Evolutionary conservation across 306 rosid species (phyloP).

Genomic region (Elaeagnus macrophylla): DNA sequence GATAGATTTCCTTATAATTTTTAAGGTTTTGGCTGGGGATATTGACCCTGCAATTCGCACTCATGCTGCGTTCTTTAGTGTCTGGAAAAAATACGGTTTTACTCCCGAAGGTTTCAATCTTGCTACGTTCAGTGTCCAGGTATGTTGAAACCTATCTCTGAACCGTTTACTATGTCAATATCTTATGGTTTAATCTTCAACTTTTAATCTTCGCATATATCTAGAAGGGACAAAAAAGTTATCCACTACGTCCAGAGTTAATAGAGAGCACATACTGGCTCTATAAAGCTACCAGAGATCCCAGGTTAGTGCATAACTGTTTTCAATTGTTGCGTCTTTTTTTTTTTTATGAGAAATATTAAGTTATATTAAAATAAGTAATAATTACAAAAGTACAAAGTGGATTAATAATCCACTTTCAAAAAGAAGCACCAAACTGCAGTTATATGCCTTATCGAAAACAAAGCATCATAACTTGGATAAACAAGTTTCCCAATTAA

Average conservation of each 20-base stretch:
- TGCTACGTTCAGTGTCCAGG: slow-evolving; percentile 91
- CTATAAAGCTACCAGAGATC: slow-evolving; percentile 92
- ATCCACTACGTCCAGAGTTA: slow-evolving; percentile 88
- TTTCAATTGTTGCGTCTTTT: slow-evolving; percentile 10
- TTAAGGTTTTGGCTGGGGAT: slow-evolving; percentile 97
- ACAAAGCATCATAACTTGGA: too few species aligned
- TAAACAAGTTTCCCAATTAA: too few species aligned
- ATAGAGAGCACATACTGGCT: slow-evolving; percentile 99
- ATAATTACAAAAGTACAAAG: too few species aligned
- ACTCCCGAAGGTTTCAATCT: slow-evolving; percentile 98
- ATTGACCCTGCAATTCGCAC: slow-evolving; percentile 87
- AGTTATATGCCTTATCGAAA: too few species aligned
- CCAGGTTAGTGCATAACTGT: slow-evolving; percentile 50
- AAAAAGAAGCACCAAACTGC: too few species aligned
- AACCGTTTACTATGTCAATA: neutral
- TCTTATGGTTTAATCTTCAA: neutral
- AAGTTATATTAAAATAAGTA: too few species aligned
- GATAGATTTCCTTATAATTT: slow-evolving; percentile 24
- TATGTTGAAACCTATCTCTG: slow-evolving; percentile 27
- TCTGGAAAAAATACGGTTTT: slow-evolving; percentile 94
- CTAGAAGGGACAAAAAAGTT: slow-evolving; percentile 89
- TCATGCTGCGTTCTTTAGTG: slow-evolving; percentile 90
- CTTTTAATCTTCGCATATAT: slow-evolving; percentile 14
- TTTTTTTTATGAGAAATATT: too few species aligned
- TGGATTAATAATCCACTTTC: too few species aligned